Conservation (phyloP, 2,329 filamentous ascomycete genomes). For the Aspergillus novoparasiticus region DNA sequence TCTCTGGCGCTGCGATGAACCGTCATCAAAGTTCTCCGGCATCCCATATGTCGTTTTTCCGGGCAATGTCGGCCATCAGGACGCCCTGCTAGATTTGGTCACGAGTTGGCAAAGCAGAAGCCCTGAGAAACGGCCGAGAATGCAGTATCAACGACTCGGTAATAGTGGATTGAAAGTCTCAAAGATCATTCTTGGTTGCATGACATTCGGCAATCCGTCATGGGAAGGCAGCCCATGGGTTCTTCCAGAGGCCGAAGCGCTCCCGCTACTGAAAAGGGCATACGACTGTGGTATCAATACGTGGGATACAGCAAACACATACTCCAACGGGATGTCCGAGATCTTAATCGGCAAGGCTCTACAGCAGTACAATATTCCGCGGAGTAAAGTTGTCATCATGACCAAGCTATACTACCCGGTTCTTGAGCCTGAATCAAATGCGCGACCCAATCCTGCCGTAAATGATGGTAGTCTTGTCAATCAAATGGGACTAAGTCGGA, state of each 20-base stretch:
- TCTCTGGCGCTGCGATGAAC: neutral
- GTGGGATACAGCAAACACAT: neutral
- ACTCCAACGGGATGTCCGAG: neutral
- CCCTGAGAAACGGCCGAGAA: neutral
- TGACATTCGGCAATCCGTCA: neutral
- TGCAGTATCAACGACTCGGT: neutral
- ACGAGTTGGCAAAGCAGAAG: neutral
- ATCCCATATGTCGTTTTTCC: neutral
- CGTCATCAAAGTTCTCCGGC: neutral
- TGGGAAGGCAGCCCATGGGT: neutral
- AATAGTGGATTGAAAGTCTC: neutral
- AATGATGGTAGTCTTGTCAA: neutral
- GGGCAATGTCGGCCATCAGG: neutral
- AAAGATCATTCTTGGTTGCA: neutral
- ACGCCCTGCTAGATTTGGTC: neutral
- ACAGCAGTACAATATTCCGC: neutral
- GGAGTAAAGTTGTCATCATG: neutral
- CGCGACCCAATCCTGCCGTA: neutral
- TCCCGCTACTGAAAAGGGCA: neutral
- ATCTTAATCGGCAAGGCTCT: neutral
- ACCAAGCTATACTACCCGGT: neutral
- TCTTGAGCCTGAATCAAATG: neutral
- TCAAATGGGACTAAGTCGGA: neutral
- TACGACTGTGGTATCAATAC: neutral
- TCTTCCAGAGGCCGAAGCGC: neutral